These are phyloP conservation scores for Quillaja saponaria DNA, from an alignment of 306 rosid genomes.

Conservation along the genomic window DNA sequence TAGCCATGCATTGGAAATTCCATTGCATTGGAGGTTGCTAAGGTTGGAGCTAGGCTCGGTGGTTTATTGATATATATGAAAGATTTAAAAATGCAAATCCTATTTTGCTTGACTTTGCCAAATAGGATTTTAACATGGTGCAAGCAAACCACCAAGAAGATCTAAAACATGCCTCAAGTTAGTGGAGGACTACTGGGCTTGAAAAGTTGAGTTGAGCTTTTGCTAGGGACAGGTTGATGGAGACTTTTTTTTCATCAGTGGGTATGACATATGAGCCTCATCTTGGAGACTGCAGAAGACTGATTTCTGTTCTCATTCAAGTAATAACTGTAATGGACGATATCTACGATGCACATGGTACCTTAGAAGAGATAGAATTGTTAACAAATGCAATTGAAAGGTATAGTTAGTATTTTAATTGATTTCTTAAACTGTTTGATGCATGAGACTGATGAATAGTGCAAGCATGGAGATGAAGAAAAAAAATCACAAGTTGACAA, in stretches of 20 bases:
- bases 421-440: no score
- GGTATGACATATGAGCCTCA: constrained; percentile 16
- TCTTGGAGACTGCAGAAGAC: not conserved
- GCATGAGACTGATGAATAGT: no score
- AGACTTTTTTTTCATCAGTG: constrained; percentile 23
- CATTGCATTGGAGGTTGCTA: constrained; percentile 39
- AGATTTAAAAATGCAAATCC: not conserved
- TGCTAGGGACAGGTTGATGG: constrained; percentile 28
- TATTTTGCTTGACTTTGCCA: not conserved
- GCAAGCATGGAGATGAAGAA: no score
- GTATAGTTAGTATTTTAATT: not conserved
- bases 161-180: constrained; percentile 21
- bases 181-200: constrained; percentile 23
- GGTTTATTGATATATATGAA: constrained; percentile 28
- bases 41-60: constrained; percentile 31
- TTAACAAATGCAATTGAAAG: constrained; percentile 26
- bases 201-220: constrained; percentile 9
- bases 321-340: constrained; percentile 17
- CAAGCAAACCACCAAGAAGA: constrained; percentile 21
- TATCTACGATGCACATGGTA: constrained; percentile 25
- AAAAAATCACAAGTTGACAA: no score
- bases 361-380: constrained; percentile 18
- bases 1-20: constrained; percentile 41
- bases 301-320: not conserved
- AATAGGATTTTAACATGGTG: constrained; percentile 13